A percentile compares a stretch with the other conserved stretches of the same genome.
Conservation (phyloP, 495 filamentous ascomycete genomes). For the Penicillium canariense region DNA sequence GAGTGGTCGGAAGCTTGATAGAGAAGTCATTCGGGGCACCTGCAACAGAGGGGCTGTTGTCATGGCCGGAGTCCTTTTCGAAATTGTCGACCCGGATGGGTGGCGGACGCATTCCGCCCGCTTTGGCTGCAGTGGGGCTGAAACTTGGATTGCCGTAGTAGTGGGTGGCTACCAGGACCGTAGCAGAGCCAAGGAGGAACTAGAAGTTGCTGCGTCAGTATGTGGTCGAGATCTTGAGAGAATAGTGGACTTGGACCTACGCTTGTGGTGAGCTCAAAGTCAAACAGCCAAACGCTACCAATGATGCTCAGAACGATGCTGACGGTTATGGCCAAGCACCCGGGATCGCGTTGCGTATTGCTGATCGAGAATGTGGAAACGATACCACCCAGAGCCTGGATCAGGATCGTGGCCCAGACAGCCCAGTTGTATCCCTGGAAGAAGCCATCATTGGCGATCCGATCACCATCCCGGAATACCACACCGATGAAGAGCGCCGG, state of each 20-base stretch:
- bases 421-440: constrained; percentile 91
- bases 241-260: constrained; percentile 52
- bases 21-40: constrained; percentile 47
- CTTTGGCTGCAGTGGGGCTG: constrained; percentile 37
- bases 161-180: constrained; percentile 79
- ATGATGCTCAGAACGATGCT: constrained; percentile 83
- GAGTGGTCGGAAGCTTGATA: constrained; percentile 49
- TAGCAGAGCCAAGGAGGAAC: constrained; percentile 76
- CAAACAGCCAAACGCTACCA: constrained; percentile 81
- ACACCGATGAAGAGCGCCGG: constrained; percentile 84
- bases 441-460: constrained; percentile 79
- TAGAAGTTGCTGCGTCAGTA: constrained; percentile 39
- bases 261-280: constrained; percentile 64
- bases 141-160: constrained; percentile 63
- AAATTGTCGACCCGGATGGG: constrained; percentile 73
- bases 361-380: constrained; percentile 80
- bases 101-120: constrained; percentile 56
- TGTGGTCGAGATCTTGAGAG: background rate
- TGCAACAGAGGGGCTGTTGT: constrained; percentile 50
- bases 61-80: constrained; percentile 57
- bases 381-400: constrained; percentile 83
- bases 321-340: constrained; percentile 87
- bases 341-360: constrained; percentile 65
- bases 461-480: constrained; percentile 77
- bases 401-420: constrained; percentile 79